Evolutionary conservation across 2,329 filamentous ascomycete species (phyloP).

Genomic region (Colletotrichum musicola): DNA sequence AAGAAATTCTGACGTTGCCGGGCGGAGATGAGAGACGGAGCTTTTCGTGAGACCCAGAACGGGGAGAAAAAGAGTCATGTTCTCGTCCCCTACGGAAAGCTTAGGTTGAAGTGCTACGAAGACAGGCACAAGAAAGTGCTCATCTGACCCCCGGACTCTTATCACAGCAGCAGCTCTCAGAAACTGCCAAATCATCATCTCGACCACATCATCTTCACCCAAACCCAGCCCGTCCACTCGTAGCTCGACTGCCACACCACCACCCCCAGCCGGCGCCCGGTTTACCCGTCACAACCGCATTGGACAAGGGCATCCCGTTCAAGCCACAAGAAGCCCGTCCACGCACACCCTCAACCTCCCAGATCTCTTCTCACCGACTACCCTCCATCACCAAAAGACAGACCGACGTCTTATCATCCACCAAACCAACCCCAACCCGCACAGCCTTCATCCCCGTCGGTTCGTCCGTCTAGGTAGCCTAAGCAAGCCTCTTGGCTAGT

Average conservation of each 20-base stretch:
- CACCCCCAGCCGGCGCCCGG: not conserved
- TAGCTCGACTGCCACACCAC: not conserved
- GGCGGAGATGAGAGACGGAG: no score
- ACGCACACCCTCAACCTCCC: no score
- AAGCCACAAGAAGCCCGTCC: not conserved
- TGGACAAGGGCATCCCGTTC: conserved; percentile 1
- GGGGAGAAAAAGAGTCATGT: no score
- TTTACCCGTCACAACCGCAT: conserved; percentile 23
- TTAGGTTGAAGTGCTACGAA: no score
- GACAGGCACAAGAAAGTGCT: not conserved
- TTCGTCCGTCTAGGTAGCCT: conserved; percentile 2
- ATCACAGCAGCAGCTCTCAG: not conserved
- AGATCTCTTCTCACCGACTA: not conserved
- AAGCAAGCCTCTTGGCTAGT: not conserved
- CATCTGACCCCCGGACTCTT: not conserved
- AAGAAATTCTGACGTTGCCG: no score
- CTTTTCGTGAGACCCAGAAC: no score
- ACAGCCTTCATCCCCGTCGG: not conserved
- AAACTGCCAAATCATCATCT: not conserved
- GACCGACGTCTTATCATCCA: not conserved
- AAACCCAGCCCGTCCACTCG: not conserved
- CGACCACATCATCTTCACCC: no score
- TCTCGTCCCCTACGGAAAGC: no score
- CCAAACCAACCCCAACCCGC: not conserved
- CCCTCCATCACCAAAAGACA: not conserved